Evolutionary conservation across 2,329 filamentous ascomycete genomes (phyloP), one percentile per base, ranked within the genome.

Genomic region (Neonectria faginata): DNA sequence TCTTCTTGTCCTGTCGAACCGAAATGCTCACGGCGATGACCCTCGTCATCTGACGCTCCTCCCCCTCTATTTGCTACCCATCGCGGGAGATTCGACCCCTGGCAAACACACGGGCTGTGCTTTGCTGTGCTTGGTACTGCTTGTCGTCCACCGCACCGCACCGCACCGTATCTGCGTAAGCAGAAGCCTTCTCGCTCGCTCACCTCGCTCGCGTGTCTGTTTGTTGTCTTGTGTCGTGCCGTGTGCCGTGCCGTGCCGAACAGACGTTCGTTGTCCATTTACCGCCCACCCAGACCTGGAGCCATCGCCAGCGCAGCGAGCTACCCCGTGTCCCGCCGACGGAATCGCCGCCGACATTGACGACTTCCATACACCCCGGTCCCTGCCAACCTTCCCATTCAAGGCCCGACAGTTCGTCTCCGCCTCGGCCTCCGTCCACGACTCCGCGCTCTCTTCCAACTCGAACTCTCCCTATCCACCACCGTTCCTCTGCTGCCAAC

Each of bases 31-130:
- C 64, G 64, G 68, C 57, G 69, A 65, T 62, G 67, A 71, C 64
- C 65, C 63, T 68, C 70, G 72, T 73, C 69, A 65, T 73, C 70
- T 74, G 72, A 74, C 71, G 71, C 63, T 59, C 64, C 67, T 67
- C 70, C 59, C 59, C 65, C 44, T 44, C 31, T 62, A 60, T 60
- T 65, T 64, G 36, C 63, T 62, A 62, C 53, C 64, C 63, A 62
- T 67, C 63, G 64, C 60, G 70, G 70, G 68, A 70, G 70, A 71
- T 55, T 60, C 70, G 67, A 70, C 60, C 64, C 29, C 64, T 59
- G 60, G 62, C 60, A 69, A 47, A 71, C 52, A 71, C 50, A 62
- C 63, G 60, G 64, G 61, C 62, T 66, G 55, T 60, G 61, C 22
- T 39, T 39, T 39, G 36, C 14, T 16, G 36, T 36, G 7, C 36